phyloP scores from a whole-genome alignment of 345 rosid genomes.

The Euphorbia pulcherrima region DNA sequence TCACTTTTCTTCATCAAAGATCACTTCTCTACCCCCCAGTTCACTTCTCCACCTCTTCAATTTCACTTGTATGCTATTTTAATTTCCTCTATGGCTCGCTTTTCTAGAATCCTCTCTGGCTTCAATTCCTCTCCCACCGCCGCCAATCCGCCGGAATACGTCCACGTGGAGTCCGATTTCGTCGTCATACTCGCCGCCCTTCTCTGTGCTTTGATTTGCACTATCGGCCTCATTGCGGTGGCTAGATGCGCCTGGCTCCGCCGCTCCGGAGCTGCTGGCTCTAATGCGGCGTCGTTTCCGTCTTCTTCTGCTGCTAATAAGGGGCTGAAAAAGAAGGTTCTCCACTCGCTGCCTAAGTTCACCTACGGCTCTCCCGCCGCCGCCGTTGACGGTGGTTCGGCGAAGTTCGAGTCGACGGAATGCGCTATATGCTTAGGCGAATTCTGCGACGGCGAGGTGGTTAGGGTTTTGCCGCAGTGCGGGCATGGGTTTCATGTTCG shows the following conservation, averaged over 20 bases:
- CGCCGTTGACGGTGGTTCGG: conserved; percentile 38
- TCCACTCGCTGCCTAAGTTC: conserved; percentile 64
- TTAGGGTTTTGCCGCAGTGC: conserved; percentile 82
- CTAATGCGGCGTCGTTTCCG: too few species aligned
- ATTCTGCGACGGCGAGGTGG: conserved; percentile 85
- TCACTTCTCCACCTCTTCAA: too few species aligned
- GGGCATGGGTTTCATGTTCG: conserved; percentile 80
- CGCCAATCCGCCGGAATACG: too few species aligned
- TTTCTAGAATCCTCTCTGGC: conserved; percentile 25
- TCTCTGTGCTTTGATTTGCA: conserved; percentile 80
- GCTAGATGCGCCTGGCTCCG: conserved; percentile 94
- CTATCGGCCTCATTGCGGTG: conserved; percentile 75
- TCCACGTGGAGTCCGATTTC: conserved; percentile 78
- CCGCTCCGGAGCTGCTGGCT: conserved; percentile 50
- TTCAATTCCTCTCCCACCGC: conserved; percentile 37
- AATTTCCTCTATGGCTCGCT: conserved; percentile 37
- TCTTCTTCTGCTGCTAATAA: conserved; percentile 60
- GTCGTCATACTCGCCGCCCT: conserved; percentile 79
- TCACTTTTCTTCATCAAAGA: too few species aligned
- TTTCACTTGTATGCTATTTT: too few species aligned
- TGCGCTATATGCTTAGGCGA: too few species aligned
- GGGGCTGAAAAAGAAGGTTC: conserved; percentile 77
- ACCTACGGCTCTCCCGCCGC: conserved; percentile 54
- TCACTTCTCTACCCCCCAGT: too few species aligned
- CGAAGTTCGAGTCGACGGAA: conserved; percentile 71